Evolutionary conservation across 257 asterid species (phyloP), one percentile per base, ranked within the genome.

Genomic region (Striga asiatica): DNA sequence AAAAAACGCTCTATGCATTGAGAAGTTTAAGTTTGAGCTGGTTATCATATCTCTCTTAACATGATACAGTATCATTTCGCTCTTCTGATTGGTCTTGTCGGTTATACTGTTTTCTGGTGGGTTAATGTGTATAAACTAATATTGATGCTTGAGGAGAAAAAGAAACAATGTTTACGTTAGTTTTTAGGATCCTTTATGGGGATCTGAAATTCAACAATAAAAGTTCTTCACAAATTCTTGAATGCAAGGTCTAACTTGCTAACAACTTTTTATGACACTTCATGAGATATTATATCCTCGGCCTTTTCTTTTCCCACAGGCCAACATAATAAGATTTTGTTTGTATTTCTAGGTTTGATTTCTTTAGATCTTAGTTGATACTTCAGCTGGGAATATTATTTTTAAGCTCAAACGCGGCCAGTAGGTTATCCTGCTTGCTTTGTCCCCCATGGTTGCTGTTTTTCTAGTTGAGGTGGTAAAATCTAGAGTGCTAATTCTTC

Each of bases 281-380:
- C 2, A 1, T 39, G 18, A 39, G 19, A 39, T 39, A 39, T 39
- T 39, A 14, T 5, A 6, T 20, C 47, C 14, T 45, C 21, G 7
- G 23, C 66, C 21, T 41, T 53, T 43, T 23, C 8, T 49, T 29
- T 41, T 50, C 38, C 20, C 48, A 28, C 58, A n/a, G 16, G 31
- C 56, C 37, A 16, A 21, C 50, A 17, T 47, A 10, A 39, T 27
- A 9, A n/a, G 32, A n/a, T 65, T 59, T 47, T 56, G 21, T 70
- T 25, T 52, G 5, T 39, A 28, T 20, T 21, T 29, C 55, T 19
- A 39, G 17, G 24, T 27, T 20, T 58, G 46, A 16, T 49, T 29
- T 45, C 52, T 11, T 35, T 31, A 31, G 23, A 52, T 48, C 42
- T 35, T 12, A 21, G 45, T 53, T 35, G 32, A 14, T 49, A 10